A percentile compares a stretch with the other conserved stretches of the same genome.
Conservation (phyloP, 148 eudicot species). For the Camellia japonica region DNA sequence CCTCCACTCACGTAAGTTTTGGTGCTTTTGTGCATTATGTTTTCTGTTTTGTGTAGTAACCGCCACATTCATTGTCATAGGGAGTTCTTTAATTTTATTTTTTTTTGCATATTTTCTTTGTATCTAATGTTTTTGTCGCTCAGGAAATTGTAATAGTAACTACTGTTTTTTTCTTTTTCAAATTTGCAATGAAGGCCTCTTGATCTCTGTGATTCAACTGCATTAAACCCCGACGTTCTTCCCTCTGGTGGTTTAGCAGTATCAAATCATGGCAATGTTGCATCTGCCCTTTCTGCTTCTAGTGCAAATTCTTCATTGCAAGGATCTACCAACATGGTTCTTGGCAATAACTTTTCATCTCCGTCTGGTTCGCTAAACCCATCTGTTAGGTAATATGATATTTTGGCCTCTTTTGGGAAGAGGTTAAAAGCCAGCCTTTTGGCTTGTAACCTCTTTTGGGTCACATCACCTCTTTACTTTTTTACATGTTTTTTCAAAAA, state of each 20-base stretch:
- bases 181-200: constrained; percentile 62
- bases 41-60: constrained; percentile 1
- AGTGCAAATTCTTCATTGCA: constrained; percentile 31
- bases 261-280: constrained; percentile 30
- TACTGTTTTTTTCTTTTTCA: background rate
- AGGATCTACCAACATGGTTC: constrained; percentile 34
- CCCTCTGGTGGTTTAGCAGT: constrained; percentile 31
- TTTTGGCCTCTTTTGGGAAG: no score
- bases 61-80: background rate
- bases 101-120: background rate
- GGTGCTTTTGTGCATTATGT: constrained; percentile 8
- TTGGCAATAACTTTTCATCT: constrained; percentile 36
- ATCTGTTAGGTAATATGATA: constrained; percentile 52
- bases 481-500: no score
- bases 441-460: no score
- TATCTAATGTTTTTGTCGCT: background rate
- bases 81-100: background rate
- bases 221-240: constrained; percentile 58
- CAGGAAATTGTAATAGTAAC: background rate
- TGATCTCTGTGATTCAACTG: constrained; percentile 67
- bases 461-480: no score
- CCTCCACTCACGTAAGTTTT: constrained; percentile 71
- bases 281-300: constrained; percentile 34
- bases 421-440: no score
- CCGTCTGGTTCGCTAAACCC: constrained; percentile 35